Conservation (phyloP, 2,329 filamentous ascomycete genomes). For the Corinectria fuckeliana region DNA sequence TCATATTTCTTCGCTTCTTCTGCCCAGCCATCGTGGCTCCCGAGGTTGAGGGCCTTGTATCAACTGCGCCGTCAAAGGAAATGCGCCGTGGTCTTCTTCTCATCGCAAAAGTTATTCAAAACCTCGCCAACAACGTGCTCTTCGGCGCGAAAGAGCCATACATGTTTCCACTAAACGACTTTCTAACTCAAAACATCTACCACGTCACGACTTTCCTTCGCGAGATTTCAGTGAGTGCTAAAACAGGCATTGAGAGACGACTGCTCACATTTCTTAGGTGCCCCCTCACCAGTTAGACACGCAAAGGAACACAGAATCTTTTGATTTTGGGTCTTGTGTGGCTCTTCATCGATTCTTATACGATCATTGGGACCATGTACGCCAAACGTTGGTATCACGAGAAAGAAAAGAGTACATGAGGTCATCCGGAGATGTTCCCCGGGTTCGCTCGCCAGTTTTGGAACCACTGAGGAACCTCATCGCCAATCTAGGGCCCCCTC, state of each 20-base stretch:
- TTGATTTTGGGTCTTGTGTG: conserved; percentile 75
- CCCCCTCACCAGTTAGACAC: conserved; percentile 55
- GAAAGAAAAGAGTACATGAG: conserved; percentile 64
- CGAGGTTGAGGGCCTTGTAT: conserved; percentile 70
- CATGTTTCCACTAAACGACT: conserved; percentile 75
- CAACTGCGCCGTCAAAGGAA: conserved; percentile 67
- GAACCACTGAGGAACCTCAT: conserved; percentile 68
- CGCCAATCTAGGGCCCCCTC: conserved; percentile 70
- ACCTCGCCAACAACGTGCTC: conserved; percentile 73
- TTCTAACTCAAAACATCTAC: conserved; percentile 72
- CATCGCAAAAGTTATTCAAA: conserved; percentile 75
- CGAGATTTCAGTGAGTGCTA: conserved; percentile 66
- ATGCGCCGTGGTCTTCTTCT: conserved; percentile 72
- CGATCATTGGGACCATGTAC: conserved; percentile 74
- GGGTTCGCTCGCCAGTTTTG: conserved; percentile 62
- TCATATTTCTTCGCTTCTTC: conserved; percentile 75
- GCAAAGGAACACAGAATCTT: conserved; percentile 55
- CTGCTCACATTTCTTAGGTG: conserved; percentile 43
- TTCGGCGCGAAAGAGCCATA: conserved; percentile 76
- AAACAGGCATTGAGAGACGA: background rate
- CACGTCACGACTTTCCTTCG: conserved; percentile 70
- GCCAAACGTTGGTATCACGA: conserved; percentile 66
- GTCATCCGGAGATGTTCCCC: conserved; percentile 59
- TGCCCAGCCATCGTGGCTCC: conserved; percentile 75
- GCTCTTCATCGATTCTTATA: conserved; percentile 73